phyloP scores from a whole-genome alignment of 805 yeast genomes.

The Cyberlindnera petersonii region DNA sequence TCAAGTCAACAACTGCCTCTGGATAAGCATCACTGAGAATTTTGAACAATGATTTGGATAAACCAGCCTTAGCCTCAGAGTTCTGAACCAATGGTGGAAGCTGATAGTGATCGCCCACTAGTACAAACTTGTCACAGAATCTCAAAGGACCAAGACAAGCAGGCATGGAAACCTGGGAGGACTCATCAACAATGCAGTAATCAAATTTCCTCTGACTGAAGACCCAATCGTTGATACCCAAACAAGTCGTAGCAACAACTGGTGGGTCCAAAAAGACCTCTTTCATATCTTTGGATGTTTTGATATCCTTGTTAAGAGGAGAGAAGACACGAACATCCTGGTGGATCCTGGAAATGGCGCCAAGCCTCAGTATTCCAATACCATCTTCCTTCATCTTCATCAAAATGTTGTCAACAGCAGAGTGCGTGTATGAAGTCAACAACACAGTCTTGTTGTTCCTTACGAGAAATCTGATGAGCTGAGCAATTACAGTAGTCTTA shows the following conservation, averaged over 20 bases:
- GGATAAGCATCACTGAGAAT: slow-evolving; percentile 71
- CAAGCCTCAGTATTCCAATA: slow-evolving; percentile 61
- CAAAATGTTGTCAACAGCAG: slow-evolving; percentile 92
- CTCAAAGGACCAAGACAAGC: slow-evolving; percentile 84
- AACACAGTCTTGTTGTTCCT: slow-evolving; percentile 62
- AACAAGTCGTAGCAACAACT: slow-evolving; percentile 86
- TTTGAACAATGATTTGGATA: slow-evolving; percentile 75
- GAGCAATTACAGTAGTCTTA: slow-evolving; percentile 85
- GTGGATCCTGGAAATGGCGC: slow-evolving; percentile 56
- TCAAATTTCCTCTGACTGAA: slow-evolving; percentile 66
- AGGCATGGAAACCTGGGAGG: slow-evolving; percentile 93
- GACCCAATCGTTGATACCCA: slow-evolving; percentile 65
- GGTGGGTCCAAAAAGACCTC: slow-evolving; percentile 50
- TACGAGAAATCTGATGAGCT: slow-evolving; percentile 60
- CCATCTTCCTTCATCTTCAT: slow-evolving; percentile 55
- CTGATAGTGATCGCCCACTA: slow-evolving; percentile 97
- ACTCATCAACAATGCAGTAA: slow-evolving; percentile 93
- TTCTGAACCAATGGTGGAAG: slow-evolving; percentile 82
- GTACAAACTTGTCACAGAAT: slow-evolving; percentile 69
- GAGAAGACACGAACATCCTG: slow-evolving; percentile 52
- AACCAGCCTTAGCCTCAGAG: slow-evolving; percentile 54
- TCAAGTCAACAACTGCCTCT: slow-evolving; percentile 65
- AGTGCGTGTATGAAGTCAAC: slow-evolving; percentile 84
- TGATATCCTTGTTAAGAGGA: slow-evolving; percentile 39
- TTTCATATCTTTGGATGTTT: slow-evolving; percentile 43